A percentile compares a stretch with the other conserved stretches of the same genome.
Conservation (phyloP, 208 protist species). For the Trypanosoma rangeli region DNA sequence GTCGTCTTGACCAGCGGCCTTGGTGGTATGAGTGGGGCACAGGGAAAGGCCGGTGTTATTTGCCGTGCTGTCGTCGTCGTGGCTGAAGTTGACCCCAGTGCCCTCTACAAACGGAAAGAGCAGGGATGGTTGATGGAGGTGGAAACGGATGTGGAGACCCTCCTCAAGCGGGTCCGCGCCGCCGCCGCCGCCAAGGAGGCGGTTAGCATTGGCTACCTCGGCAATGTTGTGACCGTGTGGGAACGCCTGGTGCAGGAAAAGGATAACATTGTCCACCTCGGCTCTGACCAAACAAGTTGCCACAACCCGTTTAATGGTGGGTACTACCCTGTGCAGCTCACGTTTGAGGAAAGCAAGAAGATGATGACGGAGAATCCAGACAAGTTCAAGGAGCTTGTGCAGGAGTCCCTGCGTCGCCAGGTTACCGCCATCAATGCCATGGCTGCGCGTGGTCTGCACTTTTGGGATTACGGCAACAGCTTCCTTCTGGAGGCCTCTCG, state of each 20-base stretch:
- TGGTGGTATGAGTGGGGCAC: constrained; percentile 86
- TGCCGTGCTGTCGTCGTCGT: constrained; percentile 71
- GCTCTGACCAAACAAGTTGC: constrained; percentile 87
- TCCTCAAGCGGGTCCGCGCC: constrained; percentile 43
- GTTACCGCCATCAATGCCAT: constrained; percentile 76
- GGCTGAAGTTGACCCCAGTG: constrained; percentile 68
- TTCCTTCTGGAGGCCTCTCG: constrained; percentile 70
- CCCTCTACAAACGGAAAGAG: constrained; percentile 68
- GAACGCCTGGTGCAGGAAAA: constrained; percentile 50
- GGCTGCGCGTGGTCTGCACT: constrained; percentile 53
- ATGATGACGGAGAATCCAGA: constrained; percentile 78
- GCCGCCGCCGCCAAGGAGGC: constrained; percentile 46
- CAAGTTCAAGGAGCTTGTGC: constrained; percentile 75
- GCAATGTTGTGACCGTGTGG: constrained; percentile 90
- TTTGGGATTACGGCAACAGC: constrained; percentile 91
- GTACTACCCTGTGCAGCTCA: constrained; percentile 84
- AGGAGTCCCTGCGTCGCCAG: constrained; percentile 68
- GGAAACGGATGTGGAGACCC: constrained; percentile 37
- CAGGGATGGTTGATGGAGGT: constrained; percentile 82
- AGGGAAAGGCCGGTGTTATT: constrained; percentile 85
- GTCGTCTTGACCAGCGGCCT: constrained; percentile 83
- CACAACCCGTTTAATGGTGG: constrained; percentile 91
- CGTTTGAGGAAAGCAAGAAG: constrained; percentile 79
- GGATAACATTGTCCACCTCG: constrained; percentile 62
- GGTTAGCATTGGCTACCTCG: constrained; percentile 69